phyloP scores from a whole-genome alignment of 2,329 filamentous ascomycete genomes.

The Calonectria pauciramosa region DNA sequence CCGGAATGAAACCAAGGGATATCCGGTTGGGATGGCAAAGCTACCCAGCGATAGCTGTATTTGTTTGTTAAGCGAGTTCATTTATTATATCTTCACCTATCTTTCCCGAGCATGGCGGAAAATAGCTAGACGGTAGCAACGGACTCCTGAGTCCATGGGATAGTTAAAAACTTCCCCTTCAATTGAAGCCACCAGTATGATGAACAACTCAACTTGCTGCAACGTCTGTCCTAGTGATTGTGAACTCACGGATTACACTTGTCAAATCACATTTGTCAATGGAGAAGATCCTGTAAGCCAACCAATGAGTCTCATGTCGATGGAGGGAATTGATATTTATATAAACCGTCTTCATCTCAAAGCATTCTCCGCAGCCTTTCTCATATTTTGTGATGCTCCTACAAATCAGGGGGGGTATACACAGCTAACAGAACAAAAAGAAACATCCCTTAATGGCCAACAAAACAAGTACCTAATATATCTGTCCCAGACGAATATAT shows the following conservation, averaged over 20 bases:
- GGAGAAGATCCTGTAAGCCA: background rate
- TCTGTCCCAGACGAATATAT: background rate
- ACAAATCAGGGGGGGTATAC: background rate
- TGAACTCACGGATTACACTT: background rate
- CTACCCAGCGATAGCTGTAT: conserved; percentile 34
- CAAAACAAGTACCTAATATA: background rate
- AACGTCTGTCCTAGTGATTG: background rate
- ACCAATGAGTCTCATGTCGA: background rate
- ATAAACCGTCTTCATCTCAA: background rate
- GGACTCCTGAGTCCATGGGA: background rate
- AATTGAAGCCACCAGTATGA: background rate
- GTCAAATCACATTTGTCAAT: background rate
- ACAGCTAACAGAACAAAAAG: background rate
- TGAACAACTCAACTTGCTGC: background rate
- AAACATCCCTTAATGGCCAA: background rate
- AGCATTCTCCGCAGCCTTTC: background rate
- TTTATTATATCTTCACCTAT: conserved; percentile 8
- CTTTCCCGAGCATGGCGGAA: conserved; percentile 36
- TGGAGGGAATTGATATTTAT: background rate
- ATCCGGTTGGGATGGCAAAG: conserved; percentile 6
- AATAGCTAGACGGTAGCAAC: conserved; percentile 22
- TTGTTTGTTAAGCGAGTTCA: conserved; percentile 21
- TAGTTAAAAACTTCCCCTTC: background rate
- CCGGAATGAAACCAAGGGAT: conserved; percentile 9
- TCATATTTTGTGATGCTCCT: no score